Evolutionary conservation across 129 eudicot genomes (phyloP), one percentile per base, ranked within the genome.

Genomic region (Oenanthe sinensis): DNA sequence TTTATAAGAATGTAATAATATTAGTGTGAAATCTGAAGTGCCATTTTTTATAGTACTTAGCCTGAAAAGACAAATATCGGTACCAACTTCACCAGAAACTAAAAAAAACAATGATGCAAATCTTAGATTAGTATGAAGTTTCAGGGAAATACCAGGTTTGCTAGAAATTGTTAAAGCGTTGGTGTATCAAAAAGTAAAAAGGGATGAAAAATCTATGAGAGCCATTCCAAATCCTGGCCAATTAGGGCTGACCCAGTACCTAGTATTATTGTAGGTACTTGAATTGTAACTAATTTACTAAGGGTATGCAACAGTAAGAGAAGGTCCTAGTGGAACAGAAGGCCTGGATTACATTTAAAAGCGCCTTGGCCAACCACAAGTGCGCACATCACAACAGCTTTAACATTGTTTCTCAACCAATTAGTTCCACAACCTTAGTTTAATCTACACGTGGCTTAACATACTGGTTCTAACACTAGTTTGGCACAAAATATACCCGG

Each of bases 391-490:
- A 72, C 60, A 78, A 22, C 75, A 73, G 16, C 15, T 73, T 77
- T 58, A n/a, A 77, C 42, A 62, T 43, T 77, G 80, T 39, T 77
- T 43, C 80, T 58, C 58, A 60, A 26, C 60, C 47, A 30, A 30
- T 62, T n/a, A 62, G 42, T 62, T 62, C 15, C 40, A 52, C 69
- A 26, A 16, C 36, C 20, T 52, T 77, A 46, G 26, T 26, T 17
- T 45, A 37, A 77, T 39, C 28, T 54, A 65, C 69, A 77, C 40
- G 67, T 15, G 37, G 80, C 80, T 54, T 26, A 62, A 77, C 47
- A 58, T 58, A 43, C 36, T 43, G 9, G 48, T 77, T 39, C 48
- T 77, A 55, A 55, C 6, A 24, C 80, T 42, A 42, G 52, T 77
- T 77, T 58, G 39, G 50, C 79, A 55, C 72, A 77, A 77, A 62